These are phyloP conservation scores for Gelatoporia subvermispora DNA, from an alignment of 768 basidiomycete species.

Conservation along the genomic window DNA sequence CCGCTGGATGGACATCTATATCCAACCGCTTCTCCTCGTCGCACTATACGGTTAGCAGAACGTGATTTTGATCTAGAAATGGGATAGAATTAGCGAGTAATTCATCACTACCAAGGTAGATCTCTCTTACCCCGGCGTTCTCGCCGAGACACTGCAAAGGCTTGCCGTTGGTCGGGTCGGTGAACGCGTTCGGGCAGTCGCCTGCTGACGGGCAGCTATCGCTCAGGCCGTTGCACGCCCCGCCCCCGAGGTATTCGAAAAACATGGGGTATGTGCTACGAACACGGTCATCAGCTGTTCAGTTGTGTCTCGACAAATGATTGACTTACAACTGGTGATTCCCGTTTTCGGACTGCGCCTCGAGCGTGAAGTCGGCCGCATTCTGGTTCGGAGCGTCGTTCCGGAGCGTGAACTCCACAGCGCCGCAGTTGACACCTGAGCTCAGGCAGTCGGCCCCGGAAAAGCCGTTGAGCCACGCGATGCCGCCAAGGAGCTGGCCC, in stretches of 20 bases:
- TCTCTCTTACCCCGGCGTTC: not conserved
- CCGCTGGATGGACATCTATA: too few relatives aligned
- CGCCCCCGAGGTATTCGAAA: not conserved
- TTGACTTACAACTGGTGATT: too few relatives aligned
- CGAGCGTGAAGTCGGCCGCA: too few relatives aligned
- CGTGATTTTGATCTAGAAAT: too few relatives aligned
- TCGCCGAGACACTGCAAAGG: not conserved
- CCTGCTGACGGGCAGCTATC: not conserved
- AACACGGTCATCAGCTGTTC: not conserved
- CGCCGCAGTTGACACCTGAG: constrained; percentile 1
- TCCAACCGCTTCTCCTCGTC: too few relatives aligned
- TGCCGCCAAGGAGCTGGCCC: constrained; percentile 1
- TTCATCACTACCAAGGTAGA: not conserved
- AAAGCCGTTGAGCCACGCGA: not conserved
- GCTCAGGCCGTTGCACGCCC: not conserved
- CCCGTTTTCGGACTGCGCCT: too few relatives aligned
- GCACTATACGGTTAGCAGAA: too few relatives aligned
- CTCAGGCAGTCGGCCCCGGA: not conserved
- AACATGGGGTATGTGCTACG: not conserved
- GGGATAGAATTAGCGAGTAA: too few relatives aligned
- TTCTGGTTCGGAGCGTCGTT: too few relatives aligned
- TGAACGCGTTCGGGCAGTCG: constrained; percentile 1
- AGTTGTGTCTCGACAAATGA: too few relatives aligned
- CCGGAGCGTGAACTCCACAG: not conserved
- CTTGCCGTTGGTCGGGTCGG: not conserved